A percentile compares a stretch with the other conserved stretches of the same genome.
Evolutionary conservation across 1,139 yeast genomes (phyloP).

Genomic region (Diutina siamensis): DNA sequence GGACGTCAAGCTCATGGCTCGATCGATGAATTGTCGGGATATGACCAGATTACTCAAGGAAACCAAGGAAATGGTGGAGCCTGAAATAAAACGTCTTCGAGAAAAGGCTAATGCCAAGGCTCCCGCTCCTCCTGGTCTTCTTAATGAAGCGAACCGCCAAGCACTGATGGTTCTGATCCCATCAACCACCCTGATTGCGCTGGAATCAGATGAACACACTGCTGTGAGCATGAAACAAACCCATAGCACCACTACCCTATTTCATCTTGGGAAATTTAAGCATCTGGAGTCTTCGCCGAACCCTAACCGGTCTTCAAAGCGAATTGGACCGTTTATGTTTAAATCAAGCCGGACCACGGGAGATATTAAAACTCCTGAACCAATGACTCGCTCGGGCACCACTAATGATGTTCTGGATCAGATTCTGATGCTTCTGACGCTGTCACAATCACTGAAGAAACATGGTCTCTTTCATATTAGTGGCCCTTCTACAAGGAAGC

Average conservation of each 20-base stretch:
- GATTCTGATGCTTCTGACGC: slow-evolving; percentile 8
- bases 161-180: slow-evolving; percentile 20
- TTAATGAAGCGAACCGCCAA: slow-evolving; percentile 22
- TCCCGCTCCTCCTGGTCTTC: slow-evolving; percentile 8
- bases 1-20: slow-evolving; percentile 51
- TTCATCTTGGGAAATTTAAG: not conserved
- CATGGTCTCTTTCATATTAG: slow-evolving; percentile 12
- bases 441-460: slow-evolving; percentile 11
- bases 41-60: slow-evolving; percentile 34
- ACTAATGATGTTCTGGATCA: slow-evolving; percentile 7
- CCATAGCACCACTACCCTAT: not conserved
- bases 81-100: not conserved
- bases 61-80: slow-evolving; percentile 14
- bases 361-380: not conserved
- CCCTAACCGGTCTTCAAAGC: not conserved
- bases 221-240: not conserved
- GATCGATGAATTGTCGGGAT: slow-evolving; percentile 51
- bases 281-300: not conserved
- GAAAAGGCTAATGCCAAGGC: slow-evolving; percentile 1
- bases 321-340: slow-evolving; percentile 1
- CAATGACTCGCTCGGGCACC: not conserved
- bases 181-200: slow-evolving; percentile 18
- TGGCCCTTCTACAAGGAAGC: slow-evolving; percentile 12
- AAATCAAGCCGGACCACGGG: not conserved
- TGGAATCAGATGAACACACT: slow-evolving; percentile 15